Conservation (phyloP, 768 basidiomycete genomes). For the Pleurotus salmoneostramineus region DNA sequence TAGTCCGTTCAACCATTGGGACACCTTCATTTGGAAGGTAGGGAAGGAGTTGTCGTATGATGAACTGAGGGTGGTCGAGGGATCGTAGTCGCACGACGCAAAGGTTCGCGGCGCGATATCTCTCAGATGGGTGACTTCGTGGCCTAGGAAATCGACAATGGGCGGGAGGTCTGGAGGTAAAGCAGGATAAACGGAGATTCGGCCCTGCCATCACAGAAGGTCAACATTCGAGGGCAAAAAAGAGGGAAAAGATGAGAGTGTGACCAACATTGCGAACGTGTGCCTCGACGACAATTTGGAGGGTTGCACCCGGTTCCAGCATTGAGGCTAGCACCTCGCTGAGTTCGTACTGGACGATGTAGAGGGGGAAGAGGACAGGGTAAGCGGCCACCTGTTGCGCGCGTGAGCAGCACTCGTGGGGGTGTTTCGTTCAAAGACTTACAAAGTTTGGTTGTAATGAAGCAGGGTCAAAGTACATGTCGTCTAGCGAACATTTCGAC, state of each 20-base stretch:
- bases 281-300: slow-evolving; percentile 26
- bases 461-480: slow-evolving; percentile 36
- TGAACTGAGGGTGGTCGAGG: background rate
- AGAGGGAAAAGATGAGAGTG: slow-evolving; percentile 5
- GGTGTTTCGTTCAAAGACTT: slow-evolving; percentile 11
- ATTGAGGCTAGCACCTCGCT: slow-evolving; percentile 8
- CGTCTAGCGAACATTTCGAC: slow-evolving; percentile 28
- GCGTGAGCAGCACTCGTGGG: background rate
- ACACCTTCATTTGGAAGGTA: slow-evolving; percentile 1
- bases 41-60: slow-evolving; percentile 9
- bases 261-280: slow-evolving; percentile 20
- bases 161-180: background rate
- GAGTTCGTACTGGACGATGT: slow-evolving; percentile 48
- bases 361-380: slow-evolving; percentile 62
- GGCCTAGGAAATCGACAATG: background rate
- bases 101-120: slow-evolving; percentile 12
- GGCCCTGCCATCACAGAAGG: slow-evolving; percentile 10
- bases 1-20: slow-evolving; percentile 8
- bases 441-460: slow-evolving; percentile 45
- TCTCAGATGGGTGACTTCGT: slow-evolving; percentile 12
- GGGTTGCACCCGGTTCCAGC: slow-evolving; percentile 12
- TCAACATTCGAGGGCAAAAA: background rate
- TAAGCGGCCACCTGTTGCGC: slow-evolving; percentile 49
- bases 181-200: slow-evolving; percentile 10
- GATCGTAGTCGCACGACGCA: slow-evolving; percentile 1